Base-by-base conservation (phyloP, 306 rosid genomes). In the Adenanthera pavonina region DNA sequence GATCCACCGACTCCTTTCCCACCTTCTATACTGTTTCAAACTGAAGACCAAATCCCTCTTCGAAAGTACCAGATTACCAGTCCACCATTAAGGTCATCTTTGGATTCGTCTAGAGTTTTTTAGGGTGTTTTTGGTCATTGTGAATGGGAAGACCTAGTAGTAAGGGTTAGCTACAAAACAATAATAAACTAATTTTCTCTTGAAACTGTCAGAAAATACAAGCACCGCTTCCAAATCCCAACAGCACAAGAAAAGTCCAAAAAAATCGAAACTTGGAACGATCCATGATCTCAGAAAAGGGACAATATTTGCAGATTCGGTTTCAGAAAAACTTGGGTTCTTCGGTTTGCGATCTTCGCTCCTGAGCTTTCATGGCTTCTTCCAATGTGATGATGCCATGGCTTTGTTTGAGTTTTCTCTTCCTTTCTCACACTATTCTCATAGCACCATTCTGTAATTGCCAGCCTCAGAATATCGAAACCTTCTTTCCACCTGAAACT, bases 391-490 rank as follows among this genome's bases (percentile, higher is more conserved):
- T 2, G 81, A 57, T 2, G 81, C 87, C 81, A 60, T 81, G 86
- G 86, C 41, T 80, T 72, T 81, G 36, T 56, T 84, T 83, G 35
- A 57, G 8, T 83, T 51, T 87, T 34, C 8, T 87, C 51, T 69
- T 77, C 36, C 68, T 59, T 61, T 25, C 88, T 41, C 82, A 76
- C 47, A 15, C 40, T 41, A 78, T 49, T 57, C 2, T 81, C 1
- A 7, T 41, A 2, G 46, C 79, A 43, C 81, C 80, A 80, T 15
- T 72, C 33, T 86, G 80, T 46, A 49, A 76, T 66, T 81, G 77
- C 76, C 97, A 90, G 51, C 30, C 35, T 60, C 94, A 89, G 67
- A 96, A 96, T 41, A 85, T 93, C 40, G 97, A 93, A 77, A 90
- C 94, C 79, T 80, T 60, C 76, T 93, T 81, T 68, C 97, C 97